Conservation (phyloP, 1,284 basidiomycete genomes). For the Ganoderma multipileum region DNA sequence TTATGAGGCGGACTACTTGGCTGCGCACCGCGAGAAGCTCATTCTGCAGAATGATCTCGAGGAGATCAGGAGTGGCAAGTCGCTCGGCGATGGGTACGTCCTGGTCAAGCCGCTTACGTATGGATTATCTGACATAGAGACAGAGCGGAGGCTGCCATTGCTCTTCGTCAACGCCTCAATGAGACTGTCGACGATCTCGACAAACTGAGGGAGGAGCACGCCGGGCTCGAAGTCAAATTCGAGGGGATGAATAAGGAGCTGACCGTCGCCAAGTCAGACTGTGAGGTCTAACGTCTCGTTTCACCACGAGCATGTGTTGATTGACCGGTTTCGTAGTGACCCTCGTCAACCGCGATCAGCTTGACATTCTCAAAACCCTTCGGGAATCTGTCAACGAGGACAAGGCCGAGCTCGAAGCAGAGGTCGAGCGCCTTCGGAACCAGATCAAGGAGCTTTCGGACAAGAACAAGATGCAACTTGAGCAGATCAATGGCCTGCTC, state of each 20-base stretch:
- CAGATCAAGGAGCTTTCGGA: slow-evolving; percentile 80
- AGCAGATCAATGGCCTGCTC: slow-evolving; percentile 87
- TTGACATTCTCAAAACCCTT: slow-evolving; percentile 82
- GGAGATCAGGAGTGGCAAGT: slow-evolving; percentile 87
- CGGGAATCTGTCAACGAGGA: slow-evolving; percentile 91
- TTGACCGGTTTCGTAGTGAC: slow-evolving; percentile 57
- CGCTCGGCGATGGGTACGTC: slow-evolving; percentile 78
- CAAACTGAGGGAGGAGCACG: slow-evolving; percentile 67
- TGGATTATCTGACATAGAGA: neutral
- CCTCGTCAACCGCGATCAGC: slow-evolving; percentile 85
- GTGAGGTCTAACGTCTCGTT: slow-evolving; percentile 55
- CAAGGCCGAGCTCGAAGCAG: slow-evolving; percentile 76
- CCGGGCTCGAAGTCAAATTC: slow-evolving; percentile 77
- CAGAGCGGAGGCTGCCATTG: slow-evolving; percentile 87
- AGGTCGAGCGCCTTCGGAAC: slow-evolving; percentile 68
- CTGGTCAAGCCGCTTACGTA: slow-evolving; percentile 32
- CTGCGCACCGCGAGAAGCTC: slow-evolving; percentile 85
- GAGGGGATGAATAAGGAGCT: slow-evolving; percentile 75
- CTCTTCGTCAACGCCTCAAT: slow-evolving; percentile 86
- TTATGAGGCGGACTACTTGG: slow-evolving; percentile 90
- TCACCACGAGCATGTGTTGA: neutral
- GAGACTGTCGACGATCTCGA: slow-evolving; percentile 90
- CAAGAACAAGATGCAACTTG: slow-evolving; percentile 90
- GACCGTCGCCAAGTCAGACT: slow-evolving; percentile 85
- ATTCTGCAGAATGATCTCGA: slow-evolving; percentile 85